Base-by-base conservation (phyloP, 1,139 yeast genomes). In the Suhomyces terraborum region DNA sequence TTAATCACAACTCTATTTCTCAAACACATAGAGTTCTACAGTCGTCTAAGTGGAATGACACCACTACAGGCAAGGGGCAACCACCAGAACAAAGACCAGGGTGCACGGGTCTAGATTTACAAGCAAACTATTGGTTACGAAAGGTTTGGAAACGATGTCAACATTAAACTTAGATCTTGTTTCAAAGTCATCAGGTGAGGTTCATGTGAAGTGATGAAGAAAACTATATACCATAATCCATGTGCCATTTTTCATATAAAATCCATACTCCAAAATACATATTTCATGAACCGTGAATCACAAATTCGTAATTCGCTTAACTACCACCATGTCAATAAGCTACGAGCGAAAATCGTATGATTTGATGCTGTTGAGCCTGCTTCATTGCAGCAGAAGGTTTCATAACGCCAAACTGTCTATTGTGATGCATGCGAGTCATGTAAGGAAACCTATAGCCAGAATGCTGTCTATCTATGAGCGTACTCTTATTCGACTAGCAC, bases 11-110 rank as follows among this genome's bases (percentile, higher is more conserved):
- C 32, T 20, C 32, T 20, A n/a, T 19, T 20, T 14, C 32, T 20
- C 32, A 19, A 12, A 19, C 20, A 21, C 32, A 17, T 24, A 8
- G 32, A 19, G 7, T 13, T 12, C 13, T 13, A 20, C 6, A 14
- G 32, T 30, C 32, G 32, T 30, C 32, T 19, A 30, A n/a, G 32
- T 30, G 32, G 32, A 20, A 30, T 30, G 32, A 20, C 32, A 30
- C 32, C 32, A 30, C 24, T 13, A 21, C 23, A 30, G 32, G 32
- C 32, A 30, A 30, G 32, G 32, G 32, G 32, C 32, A 23, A 30
- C 32, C 32, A 3, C 20, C 24, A 10, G 19, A 13, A 19, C 24
- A 8, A 21, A 20, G 16, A 20, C 32, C 13, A 30, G 21, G 18
- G 14, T 30, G 32, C 32, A 30, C 20, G 8, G 32, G 32, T 30